Base-by-base conservation (phyloP, 73 alveolate genomes). In the Paramecium primaurelia region DNA sequence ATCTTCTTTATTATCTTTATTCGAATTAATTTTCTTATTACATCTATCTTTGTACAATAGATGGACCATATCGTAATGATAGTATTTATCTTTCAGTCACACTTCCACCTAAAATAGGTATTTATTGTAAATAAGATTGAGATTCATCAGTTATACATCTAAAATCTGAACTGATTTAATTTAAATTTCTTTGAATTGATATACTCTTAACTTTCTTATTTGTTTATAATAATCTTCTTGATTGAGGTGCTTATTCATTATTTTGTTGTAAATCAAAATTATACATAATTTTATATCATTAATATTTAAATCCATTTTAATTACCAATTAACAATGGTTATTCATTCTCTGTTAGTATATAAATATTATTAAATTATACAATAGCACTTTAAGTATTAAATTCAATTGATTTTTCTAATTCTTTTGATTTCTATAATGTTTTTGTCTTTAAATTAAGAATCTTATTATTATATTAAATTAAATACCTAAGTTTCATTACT, bases 401-500 rank as follows among this genome's bases (percentile, higher is more conserved):
- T 16, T 73, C 87, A 25, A 73, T 37, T 6, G 87, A 40, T 12
- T 12, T 32, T 34, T 64, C 68, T n/a, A 73, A 38, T 10, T 73
- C 40, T 22, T 37, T 73, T 4, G 59, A 73, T 28, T 73, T 73
- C 22, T 40, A 37, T 14, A 73, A 5, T 14, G 87, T 73, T 18
- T 73, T 73, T 9, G 40, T 44, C 30, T 73, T 73, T 10, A 73
- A 37, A 73, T 73, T 73, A 8, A 73, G 36, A 73, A 73, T 38
- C 87, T 73, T 30, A 37, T 36, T 12, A 36, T 14, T 1, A 54
- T 18, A 4, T 54, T 4, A 54, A 16, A 18, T 73, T 3, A 45
- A 80, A 80, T 80, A 80, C 91, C 45, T 80, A 20, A 4, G 91
- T 80, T 80, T 80, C 91, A 45, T 80, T 64, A 10, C 47, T 26